Conservation (phyloP, 352 stramenopile species). For the Stramenopiles sp. region DNA sequence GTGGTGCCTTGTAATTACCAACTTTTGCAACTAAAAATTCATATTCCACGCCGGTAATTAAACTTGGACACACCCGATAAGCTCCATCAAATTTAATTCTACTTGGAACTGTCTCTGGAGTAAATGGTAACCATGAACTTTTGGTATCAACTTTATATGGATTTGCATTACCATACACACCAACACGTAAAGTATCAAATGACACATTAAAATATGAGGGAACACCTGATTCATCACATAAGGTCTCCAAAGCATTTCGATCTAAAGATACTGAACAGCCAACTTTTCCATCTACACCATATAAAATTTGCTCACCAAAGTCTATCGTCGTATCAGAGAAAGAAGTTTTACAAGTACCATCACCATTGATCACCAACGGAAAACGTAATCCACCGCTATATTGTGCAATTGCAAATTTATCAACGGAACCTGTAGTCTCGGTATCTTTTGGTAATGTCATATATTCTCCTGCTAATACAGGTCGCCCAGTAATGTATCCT, state of each 20-base stretch:
- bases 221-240: not conserved
- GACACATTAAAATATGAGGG: not conserved
- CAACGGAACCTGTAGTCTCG: not conserved
- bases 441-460: not conserved
- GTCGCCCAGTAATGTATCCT: not conserved
- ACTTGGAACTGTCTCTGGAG: not conserved
- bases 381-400: not conserved
- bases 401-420: not conserved
- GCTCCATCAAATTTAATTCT: not conserved
- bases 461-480: not conserved
- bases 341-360: not conserved
- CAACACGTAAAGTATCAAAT: not conserved
- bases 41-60: not conserved
- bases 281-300: not conserved
- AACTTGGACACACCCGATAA: not conserved
- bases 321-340: not conserved
- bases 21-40: not conserved
- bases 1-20: not conserved
- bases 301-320: not conserved
- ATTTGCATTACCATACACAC: not conserved
- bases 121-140: not conserved
- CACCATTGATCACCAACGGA: not conserved
- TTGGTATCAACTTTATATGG: not conserved
- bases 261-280: not conserved
- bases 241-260: not conserved